Evolutionary conservation across 768 basidiomycete genomes (phyloP).

Genomic region (Coprinopsis strossmayeri): DNA sequence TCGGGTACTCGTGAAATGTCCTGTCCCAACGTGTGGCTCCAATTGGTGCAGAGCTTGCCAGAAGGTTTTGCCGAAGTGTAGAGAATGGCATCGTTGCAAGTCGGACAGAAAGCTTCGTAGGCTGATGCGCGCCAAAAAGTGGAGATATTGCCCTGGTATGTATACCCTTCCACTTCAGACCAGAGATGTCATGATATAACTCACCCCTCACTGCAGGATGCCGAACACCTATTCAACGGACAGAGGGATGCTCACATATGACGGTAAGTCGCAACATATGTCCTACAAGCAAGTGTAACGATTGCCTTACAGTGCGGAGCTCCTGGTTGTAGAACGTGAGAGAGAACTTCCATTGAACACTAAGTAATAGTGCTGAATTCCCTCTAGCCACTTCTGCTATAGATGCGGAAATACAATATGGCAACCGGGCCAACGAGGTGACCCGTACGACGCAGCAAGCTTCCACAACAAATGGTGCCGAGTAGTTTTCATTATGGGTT

Average conservation of each 20-base stretch:
- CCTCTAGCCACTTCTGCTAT: constrained; percentile 7
- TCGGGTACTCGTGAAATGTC: constrained; percentile 4
- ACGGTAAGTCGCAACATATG: constrained; percentile 2
- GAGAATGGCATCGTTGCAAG: constrained; percentile 2
- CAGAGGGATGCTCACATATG: constrained; percentile 9
- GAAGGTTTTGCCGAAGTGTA: neutral
- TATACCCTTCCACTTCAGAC: neutral
- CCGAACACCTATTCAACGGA: constrained; percentile 5
- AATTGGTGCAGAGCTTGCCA: constrained; percentile 9
- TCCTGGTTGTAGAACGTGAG: constrained; percentile 8
- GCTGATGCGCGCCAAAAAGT: constrained; percentile 4
- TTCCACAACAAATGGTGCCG: constrained; percentile 9
- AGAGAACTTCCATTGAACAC: neutral
- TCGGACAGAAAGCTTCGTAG: constrained; percentile 3
- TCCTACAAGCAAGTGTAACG: neutral
- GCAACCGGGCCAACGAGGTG: constrained; percentile 6
- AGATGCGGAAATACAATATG: constrained; percentile 8
- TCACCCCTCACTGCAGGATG: neutral
- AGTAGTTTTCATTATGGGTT: constrained; percentile 1
- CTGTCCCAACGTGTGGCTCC: constrained; percentile 1
- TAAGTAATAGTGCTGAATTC: neutral
- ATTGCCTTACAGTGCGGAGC: constrained; percentile 2
- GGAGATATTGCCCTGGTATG: constrained; percentile 9
- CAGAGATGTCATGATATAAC: neutral
- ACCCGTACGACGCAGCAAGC: constrained; percentile 4